Percentiles rank a stretch among this genome's conserved stretches.
Conservation (phyloP, 208 protist species). For the Trypanosoma lewisi region DNA sequence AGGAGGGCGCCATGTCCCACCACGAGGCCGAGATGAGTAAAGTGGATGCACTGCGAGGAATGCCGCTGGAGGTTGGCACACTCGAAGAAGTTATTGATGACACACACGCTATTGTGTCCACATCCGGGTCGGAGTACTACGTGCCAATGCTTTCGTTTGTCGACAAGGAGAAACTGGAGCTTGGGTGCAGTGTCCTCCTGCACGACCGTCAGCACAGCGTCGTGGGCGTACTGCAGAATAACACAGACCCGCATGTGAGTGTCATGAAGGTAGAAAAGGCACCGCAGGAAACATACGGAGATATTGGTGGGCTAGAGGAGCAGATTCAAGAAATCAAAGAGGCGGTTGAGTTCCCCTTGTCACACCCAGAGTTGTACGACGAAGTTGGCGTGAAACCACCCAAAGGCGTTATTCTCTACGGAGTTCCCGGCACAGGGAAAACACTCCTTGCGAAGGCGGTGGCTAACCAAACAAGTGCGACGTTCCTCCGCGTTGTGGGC, state of each 20-base stretch:
- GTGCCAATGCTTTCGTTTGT: constrained; percentile 99
- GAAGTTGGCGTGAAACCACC: constrained; percentile 99
- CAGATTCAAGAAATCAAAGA: constrained; percentile 99
- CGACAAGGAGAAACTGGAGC: constrained; percentile 98
- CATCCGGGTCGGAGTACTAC: constrained; percentile 97
- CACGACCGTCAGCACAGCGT: constrained; percentile 96
- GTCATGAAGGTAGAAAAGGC: constrained; percentile 99
- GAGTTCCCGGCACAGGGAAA: constrained; percentile 97
- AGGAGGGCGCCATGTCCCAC: constrained; percentile 80
- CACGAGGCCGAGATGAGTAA: constrained; percentile 94
- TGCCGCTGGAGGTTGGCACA: constrained; percentile 97
- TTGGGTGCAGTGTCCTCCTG: constrained; percentile 96
- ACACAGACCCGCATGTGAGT: constrained; percentile 98
- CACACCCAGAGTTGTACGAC: constrained; percentile 99
- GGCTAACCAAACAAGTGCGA: constrained; percentile 99
- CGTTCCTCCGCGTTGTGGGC: constrained; percentile 99
- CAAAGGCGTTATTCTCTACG: constrained; percentile 99
- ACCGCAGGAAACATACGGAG: constrained; percentile 98
- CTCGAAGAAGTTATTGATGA: constrained; percentile 99
- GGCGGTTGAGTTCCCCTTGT: constrained; percentile 99
- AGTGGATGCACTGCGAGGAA: constrained; percentile 98
- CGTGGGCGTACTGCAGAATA: constrained; percentile 98
- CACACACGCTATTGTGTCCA: constrained; percentile 98
- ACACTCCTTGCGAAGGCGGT: constrained; percentile 99
- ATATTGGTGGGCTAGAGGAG: constrained; percentile 99